phyloP scores from a whole-genome alignment of 2,329 filamentous ascomycete species.

The Graphilbum fragrans region DNA sequence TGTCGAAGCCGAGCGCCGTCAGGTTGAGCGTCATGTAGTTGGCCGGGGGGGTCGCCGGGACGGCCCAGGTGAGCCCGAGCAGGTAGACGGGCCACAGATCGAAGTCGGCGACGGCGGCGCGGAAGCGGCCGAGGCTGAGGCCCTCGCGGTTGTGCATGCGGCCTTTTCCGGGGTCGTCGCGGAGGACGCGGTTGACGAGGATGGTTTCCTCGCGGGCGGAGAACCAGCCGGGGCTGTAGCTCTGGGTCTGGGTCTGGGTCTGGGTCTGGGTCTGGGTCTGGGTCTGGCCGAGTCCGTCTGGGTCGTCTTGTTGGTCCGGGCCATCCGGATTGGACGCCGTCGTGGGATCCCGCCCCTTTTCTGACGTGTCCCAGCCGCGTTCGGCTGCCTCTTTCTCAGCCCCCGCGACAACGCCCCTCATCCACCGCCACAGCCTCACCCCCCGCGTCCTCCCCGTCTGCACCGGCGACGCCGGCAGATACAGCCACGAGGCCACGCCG shows the following conservation, averaged over 20 bases:
- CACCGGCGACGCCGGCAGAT: conserved; percentile 29
- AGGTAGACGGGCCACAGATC: conserved; percentile 11
- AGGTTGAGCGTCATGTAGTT: conserved; percentile 9
- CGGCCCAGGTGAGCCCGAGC: conserved; percentile 6
- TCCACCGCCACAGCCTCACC: too few relatives aligned
- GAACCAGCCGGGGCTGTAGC: conserved; percentile 41
- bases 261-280: too few relatives aligned
- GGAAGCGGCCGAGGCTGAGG: conserved; percentile 26
- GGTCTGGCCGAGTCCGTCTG: too few relatives aligned
- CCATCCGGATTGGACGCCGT: too few relatives aligned
- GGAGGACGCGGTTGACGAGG: conserved; percentile 41
- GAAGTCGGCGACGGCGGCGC: conserved; percentile 6
- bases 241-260: too few relatives aligned
- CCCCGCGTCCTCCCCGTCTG: too few relatives aligned
- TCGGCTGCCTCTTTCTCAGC: conserved; percentile 12
- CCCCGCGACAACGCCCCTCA: too few relatives aligned
- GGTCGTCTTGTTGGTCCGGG: too few relatives aligned
- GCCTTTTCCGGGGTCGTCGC: conserved; percentile 46
- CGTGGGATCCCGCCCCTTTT: too few relatives aligned
- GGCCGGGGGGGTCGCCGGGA: conserved; percentile 5
- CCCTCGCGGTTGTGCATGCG: conserved; percentile 47
- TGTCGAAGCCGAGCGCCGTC: conserved; percentile 6
- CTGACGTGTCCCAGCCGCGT: too few relatives aligned
- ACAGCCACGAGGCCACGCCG: conserved; percentile 31
- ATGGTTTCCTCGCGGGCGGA: conserved; percentile 43